Conservation (phyloP, 768 basidiomycete species). For the Dioszegia crocea region DNA sequence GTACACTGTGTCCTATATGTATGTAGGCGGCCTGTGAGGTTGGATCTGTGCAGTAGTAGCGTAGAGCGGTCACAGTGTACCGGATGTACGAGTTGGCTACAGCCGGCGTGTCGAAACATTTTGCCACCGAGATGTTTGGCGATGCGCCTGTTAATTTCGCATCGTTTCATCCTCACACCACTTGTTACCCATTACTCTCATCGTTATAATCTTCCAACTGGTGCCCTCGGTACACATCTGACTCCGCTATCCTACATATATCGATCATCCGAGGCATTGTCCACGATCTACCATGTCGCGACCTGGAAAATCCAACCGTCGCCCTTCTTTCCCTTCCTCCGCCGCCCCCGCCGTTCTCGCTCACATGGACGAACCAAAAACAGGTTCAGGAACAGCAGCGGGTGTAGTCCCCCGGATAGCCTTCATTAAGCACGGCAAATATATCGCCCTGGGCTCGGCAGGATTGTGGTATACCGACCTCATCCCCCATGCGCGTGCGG, state of each 20-base stretch:
- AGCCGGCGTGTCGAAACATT: not conserved
- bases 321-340: slow-evolving; percentile 14
- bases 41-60: too few relatives aligned
- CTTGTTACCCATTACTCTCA: too few relatives aligned
- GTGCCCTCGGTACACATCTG: too few relatives aligned
- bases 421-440: slow-evolving; percentile 45
- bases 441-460: slow-evolving; percentile 28
- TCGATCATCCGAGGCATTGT: too few relatives aligned
- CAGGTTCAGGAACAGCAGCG: not conserved
- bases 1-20: too few relatives aligned
- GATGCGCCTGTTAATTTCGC: too few relatives aligned
- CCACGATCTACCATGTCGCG: too few relatives aligned
- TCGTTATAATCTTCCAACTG: too few relatives aligned
- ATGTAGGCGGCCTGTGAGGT: too few relatives aligned
- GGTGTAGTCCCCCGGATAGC: not conserved
- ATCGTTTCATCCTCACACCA: too few relatives aligned
- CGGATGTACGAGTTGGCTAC: not conserved
- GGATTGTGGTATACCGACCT: slow-evolving; percentile 36
- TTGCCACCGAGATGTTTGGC: not conserved
- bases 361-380: not conserved
- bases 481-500: not conserved
- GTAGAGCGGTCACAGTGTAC: not conserved
- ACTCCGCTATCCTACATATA: too few relatives aligned
- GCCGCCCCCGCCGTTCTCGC: slow-evolving; percentile 6
- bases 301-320: slow-evolving; percentile 5